Conservation (phyloP, 805 yeast species). For the Debaryomyces maramus region DNA sequence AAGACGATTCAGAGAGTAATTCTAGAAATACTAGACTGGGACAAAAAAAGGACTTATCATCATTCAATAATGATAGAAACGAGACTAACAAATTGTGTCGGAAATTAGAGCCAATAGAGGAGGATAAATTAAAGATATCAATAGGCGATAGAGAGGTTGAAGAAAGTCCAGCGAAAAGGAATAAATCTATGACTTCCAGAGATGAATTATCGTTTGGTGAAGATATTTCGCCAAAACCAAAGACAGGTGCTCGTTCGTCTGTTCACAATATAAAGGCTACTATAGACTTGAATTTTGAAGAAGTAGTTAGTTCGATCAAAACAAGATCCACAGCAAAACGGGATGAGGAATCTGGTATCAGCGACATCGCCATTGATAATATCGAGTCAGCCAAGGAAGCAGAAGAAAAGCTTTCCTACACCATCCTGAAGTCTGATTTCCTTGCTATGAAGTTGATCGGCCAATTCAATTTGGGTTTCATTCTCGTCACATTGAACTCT, state of each 20-base stretch:
- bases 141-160: constrained; percentile 6
- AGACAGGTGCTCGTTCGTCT: background rate
- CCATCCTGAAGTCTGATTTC: constrained; percentile 73
- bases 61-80: background rate
- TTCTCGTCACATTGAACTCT: constrained; percentile 60
- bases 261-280: constrained; percentile 3
- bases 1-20: background rate
- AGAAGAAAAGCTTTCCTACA: constrained; percentile 57
- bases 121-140: constrained; percentile 1
- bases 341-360: background rate
- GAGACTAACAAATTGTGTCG: background rate
- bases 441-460: constrained; percentile 77
- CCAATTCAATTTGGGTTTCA: constrained; percentile 93
- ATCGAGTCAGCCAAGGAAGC: constrained; percentile 50
- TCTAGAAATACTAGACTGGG: too few species aligned
- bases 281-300: constrained; percentile 1
- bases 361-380: constrained; percentile 32
- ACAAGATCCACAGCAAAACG: background rate
- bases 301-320: background rate
- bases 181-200: background rate
- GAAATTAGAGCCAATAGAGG: background rate
- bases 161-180: constrained; percentile 8
- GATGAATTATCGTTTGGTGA: background rate
- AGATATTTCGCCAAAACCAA: background rate
- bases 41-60: constrained; percentile 1